phyloP scores from a whole-genome alignment of 371 early-diverging fungal species.

The Mucor circinelloides region DNA sequence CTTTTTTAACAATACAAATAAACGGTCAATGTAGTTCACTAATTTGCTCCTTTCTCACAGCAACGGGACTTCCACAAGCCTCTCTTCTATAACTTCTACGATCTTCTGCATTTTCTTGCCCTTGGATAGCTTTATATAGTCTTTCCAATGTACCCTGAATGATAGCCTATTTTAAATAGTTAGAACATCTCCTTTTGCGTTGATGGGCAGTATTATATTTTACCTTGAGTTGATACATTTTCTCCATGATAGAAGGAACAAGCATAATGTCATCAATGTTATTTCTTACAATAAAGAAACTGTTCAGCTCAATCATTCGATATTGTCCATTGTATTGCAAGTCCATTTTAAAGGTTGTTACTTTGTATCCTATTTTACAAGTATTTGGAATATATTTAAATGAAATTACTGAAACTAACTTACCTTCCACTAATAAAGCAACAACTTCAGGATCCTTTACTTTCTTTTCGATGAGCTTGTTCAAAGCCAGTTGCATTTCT shows the following conservation, averaged over 20 bases:
- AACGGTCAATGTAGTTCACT: too few species aligned
- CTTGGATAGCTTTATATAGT: too few species aligned
- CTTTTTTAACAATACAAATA: too few species aligned
- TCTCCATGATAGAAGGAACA: conserved; percentile 1
- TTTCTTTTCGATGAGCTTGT: conserved; percentile 20
- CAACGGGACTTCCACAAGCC: too few species aligned
- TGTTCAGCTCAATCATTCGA: conserved; percentile 1
- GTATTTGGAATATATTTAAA: not conserved
- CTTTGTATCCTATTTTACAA: not conserved
- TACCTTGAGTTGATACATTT: not conserved
- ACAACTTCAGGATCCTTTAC: conserved; percentile 19
- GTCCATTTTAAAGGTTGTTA: not conserved
- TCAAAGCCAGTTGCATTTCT: conserved; percentile 17
- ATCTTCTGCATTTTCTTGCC: too few species aligned
- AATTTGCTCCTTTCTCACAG: too few species aligned
- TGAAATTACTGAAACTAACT: not conserved
- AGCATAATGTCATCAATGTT: conserved; percentile 5
- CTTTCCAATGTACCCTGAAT: too few species aligned
- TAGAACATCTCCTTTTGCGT: too few species aligned
- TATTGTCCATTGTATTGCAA: conserved; percentile 6
- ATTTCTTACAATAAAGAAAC: not conserved
- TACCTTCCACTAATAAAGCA: conserved; percentile 18
- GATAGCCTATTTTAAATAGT: too few species aligned
- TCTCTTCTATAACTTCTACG: too few species aligned
- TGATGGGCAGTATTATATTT: too few species aligned